Conservation (phyloP, 148 eudicot genomes). For the Chenopodium berlandieri region DNA sequence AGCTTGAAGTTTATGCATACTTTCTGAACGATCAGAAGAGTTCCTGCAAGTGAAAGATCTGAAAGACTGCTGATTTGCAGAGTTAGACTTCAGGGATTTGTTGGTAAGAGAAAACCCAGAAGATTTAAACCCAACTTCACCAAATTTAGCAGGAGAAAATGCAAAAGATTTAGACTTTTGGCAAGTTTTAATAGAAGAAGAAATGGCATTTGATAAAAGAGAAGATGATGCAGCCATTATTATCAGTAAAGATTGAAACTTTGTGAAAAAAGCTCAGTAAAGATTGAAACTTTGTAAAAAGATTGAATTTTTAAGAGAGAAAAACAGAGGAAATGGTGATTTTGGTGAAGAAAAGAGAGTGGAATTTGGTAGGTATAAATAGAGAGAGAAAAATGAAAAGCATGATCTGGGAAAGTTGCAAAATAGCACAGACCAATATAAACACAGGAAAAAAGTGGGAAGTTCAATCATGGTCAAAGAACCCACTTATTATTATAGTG, state of each 20-base stretch:
- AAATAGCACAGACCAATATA: not conserved
- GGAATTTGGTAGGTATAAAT: constrained; percentile 2
- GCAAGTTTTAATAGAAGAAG: not conserved
- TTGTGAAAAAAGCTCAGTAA: not conserved
- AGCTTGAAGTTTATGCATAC: not conserved
- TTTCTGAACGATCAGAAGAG: constrained; percentile 11
- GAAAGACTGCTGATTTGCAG: not conserved
- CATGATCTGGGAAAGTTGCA: not conserved
- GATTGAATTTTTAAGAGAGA: no score
- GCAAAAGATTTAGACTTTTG: constrained; percentile 17
- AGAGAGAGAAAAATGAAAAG: not conserved
- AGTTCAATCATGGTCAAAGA: no score
- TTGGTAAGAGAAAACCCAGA: not conserved
- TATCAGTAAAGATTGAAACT: not conserved
- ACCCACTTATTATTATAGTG: not conserved
- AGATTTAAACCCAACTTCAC: constrained; percentile 12
- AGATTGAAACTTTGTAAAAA: not conserved
- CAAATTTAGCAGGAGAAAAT: constrained; percentile 7
- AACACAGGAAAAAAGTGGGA: no score
- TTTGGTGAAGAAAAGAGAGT: constrained; percentile 5
- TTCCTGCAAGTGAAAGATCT: constrained; percentile 25
- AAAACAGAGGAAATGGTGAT: no score
- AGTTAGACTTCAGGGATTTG: not conserved
- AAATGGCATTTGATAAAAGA: constrained; percentile 13
- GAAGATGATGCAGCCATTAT: constrained; percentile 20